Conservation (phyloP, 768 basidiomycete genomes). For the Austroboletus festivus region DNA sequence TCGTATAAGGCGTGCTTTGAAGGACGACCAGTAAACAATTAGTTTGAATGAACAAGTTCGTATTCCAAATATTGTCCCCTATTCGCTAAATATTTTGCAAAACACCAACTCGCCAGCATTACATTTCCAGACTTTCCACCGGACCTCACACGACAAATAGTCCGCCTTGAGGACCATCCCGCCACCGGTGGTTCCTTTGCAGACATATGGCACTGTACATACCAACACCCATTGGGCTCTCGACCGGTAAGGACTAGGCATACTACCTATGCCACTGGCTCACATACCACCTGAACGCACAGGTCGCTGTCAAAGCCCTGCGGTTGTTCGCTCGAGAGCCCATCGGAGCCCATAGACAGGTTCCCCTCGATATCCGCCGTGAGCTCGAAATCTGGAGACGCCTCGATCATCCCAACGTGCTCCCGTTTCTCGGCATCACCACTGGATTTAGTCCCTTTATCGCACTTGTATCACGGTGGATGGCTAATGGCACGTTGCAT, state of each 20-base stretch:
- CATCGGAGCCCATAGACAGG: background rate
- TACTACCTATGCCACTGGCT: background rate
- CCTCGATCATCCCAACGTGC: slow-evolving; percentile 14
- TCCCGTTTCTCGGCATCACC: slow-evolving; percentile 17
- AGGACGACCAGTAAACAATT: background rate
- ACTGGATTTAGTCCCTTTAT: slow-evolving; percentile 7
- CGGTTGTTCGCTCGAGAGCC: slow-evolving; percentile 5
- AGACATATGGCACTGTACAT: slow-evolving; percentile 9
- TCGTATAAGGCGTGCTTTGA: too few species aligned
- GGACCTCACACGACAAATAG: slow-evolving; percentile 12
- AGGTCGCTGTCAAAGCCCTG: slow-evolving; percentile 13
- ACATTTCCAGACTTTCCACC: slow-evolving; percentile 13
- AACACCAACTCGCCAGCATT: background rate
- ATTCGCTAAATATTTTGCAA: too few species aligned
- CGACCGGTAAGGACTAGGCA: background rate
- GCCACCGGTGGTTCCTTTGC: slow-evolving; percentile 6
- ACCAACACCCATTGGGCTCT: background rate
- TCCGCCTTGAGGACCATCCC: background rate
- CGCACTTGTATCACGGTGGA: slow-evolving; percentile 13
- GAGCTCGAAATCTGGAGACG: slow-evolving; percentile 16
- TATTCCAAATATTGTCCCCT: too few species aligned
- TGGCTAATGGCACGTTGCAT: slow-evolving; percentile 6
- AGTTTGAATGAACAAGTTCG: slow-evolving; percentile 4
- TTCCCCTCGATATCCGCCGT: slow-evolving; percentile 5
- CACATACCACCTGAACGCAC: background rate